Evolutionary conservation across 495 filamentous ascomycete genomes (phyloP).

Genomic region (Lasiosphaeria hispida): DNA sequence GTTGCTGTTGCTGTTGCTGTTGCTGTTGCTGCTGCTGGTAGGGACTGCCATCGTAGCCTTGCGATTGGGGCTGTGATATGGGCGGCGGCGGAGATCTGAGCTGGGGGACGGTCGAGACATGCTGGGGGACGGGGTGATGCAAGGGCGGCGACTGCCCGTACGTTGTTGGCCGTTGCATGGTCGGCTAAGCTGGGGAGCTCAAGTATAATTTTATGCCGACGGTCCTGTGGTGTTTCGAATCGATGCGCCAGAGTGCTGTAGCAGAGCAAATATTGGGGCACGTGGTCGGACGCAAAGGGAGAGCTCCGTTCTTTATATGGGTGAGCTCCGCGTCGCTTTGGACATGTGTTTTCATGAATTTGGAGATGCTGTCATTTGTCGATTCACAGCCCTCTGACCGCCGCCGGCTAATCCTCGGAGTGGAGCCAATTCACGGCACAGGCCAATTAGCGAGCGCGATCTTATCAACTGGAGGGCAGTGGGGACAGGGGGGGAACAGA

Average conservation of each 20-base stretch:
- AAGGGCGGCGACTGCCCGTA: constrained; percentile 92
- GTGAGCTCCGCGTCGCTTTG: constrained; percentile 17
- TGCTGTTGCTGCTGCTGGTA: constrained; percentile 59
- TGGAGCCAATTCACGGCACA: neutral
- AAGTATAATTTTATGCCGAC: no score
- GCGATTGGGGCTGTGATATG: constrained; percentile 65
- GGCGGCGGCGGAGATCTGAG: constrained; percentile 94
- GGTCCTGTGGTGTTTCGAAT: no score
- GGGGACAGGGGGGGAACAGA: neutral
- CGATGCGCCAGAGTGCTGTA: neutral
- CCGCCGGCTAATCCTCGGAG: constrained; percentile 26
- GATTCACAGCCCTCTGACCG: constrained; percentile 4
- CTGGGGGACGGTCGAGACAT: constrained; percentile 98
- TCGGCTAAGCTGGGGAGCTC: constrained; percentile 15
- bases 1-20: constrained; percentile 11
- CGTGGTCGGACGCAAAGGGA: neutral
- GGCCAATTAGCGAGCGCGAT: constrained; percentile 16
- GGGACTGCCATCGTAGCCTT: constrained; percentile 71
- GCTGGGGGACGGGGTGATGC: constrained; percentile 96
- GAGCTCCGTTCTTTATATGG: neutral
- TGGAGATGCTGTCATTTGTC: constrained; percentile 29
- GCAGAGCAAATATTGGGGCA: neutral
- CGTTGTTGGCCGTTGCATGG: constrained; percentile 73
- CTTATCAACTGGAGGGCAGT: constrained; percentile 11
- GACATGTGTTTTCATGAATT: constrained; percentile 41